Percentiles rank a stretch among this genome's conserved stretches.
phyloP scores from a whole-genome alignment of 2,329 filamentous ascomycete genomes.

The Nemania sp. region DNA sequence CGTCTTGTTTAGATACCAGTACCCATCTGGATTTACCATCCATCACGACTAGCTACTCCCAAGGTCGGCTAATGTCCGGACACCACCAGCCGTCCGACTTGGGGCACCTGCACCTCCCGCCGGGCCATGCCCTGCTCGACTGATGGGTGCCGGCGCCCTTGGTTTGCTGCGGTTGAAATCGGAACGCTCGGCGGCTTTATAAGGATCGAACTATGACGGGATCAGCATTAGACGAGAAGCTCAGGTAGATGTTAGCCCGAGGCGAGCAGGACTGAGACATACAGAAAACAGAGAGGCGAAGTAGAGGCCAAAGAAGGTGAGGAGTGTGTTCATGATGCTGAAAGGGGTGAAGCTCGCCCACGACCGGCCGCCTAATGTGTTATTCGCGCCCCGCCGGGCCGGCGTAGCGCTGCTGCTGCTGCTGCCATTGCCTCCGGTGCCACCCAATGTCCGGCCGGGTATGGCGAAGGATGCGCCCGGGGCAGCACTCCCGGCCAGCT shows the following conservation, averaged over 20 bases:
- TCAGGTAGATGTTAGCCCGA: neutral
- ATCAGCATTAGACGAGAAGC: neutral
- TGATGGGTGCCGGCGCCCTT: constrained; percentile 31
- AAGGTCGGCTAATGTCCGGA: constrained; percentile 59
- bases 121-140: constrained; percentile 33
- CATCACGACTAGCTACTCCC: constrained; percentile 37
- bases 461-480: constrained; percentile 57
- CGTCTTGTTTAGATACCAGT: too few species aligned
- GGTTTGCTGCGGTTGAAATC: constrained; percentile 59
- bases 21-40: too few species aligned
- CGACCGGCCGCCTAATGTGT: constrained; percentile 28
- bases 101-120: constrained; percentile 36
- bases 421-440: constrained; percentile 29
- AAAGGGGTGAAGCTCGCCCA: constrained; percentile 45
- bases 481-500: constrained; percentile 51
- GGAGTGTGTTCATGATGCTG: constrained; percentile 52
- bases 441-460: constrained; percentile 62
- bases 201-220: constrained; percentile 59
- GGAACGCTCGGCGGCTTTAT: constrained; percentile 63
- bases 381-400: constrained; percentile 26
- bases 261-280: constrained; percentile 38
- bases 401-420: constrained; percentile 22
- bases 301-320: constrained; percentile 65
- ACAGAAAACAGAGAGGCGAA: constrained; percentile 65
- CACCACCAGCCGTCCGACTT: constrained; percentile 35